Percentiles rank a stretch among this genome's conserved stretches.
phyloP scores from a whole-genome alignment of 345 rosid species.

The Eucalyptus coolabah region DNA sequence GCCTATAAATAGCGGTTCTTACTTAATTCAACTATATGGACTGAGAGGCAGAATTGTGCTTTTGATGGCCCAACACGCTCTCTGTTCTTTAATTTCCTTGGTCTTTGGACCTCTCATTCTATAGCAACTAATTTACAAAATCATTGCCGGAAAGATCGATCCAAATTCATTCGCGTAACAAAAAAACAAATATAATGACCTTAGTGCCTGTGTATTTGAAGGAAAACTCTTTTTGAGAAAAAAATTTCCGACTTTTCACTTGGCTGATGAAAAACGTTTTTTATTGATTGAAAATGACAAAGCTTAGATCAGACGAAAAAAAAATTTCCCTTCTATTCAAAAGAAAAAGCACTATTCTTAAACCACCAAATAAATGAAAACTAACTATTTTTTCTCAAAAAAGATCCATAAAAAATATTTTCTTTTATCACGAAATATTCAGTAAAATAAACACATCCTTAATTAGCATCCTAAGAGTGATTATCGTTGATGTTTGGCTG shows the following conservation, averaged over 20 bases:
- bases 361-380: too few relatives aligned
- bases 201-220: background rate
- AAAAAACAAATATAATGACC: background rate
- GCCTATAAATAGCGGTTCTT: background rate
- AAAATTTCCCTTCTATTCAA: background rate
- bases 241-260: too few relatives aligned
- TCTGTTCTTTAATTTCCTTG: background rate
- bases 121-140: background rate
- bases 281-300: background rate
- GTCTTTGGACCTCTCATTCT: background rate
- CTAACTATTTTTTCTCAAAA: too few relatives aligned
- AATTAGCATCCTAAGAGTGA: background rate
- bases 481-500: background rate
- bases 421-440: too few relatives aligned
- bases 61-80: background rate
- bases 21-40: background rate
- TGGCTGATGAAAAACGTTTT: too few relatives aligned
- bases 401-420: too few relatives aligned
- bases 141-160: background rate
- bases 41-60: background rate
- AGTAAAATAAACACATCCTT: background rate
- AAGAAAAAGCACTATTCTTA: too few relatives aligned
- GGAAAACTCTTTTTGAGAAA: too few relatives aligned
- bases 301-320: background rate
- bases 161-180: background rate